These are phyloP conservation scores for Miamiensis avidus DNA, from an alignment of 169 alveolate genomes.

Conservation along the genomic window DNA sequence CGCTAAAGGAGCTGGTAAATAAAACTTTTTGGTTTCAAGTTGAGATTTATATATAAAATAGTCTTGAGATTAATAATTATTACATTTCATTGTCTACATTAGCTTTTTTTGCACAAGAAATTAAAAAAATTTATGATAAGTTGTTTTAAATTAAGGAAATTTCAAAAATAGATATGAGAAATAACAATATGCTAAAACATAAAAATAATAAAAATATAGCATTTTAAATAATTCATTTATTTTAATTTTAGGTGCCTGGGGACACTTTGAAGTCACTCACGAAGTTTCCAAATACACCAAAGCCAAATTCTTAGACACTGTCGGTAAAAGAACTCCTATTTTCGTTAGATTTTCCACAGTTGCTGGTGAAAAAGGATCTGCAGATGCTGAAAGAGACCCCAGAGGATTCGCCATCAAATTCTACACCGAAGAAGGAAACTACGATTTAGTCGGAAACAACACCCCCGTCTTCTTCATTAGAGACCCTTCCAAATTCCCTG, in stretches of 20 bases:
- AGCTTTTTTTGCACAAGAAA: no score
- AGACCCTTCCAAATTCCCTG: constrained; percentile 86
- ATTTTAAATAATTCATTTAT: not conserved
- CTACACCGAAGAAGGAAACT: constrained; percentile 88
- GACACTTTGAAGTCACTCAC: constrained; percentile 80
- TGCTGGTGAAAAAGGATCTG: constrained; percentile 80
- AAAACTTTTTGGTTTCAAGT: no score
- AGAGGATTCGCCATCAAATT: constrained; percentile 84
- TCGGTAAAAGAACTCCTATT: constrained; percentile 81
- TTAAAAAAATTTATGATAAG: no score
- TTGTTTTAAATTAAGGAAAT: no score
- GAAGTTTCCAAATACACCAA: constrained; percentile 79
- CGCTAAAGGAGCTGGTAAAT: constrained; percentile 85
- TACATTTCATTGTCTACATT: no score
- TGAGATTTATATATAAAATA: no score
- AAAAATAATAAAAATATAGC: no score
- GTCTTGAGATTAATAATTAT: no score
- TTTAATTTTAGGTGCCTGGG: constrained; percentile 63
- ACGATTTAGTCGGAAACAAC: constrained; percentile 84
- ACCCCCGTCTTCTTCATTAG: constrained; percentile 84
- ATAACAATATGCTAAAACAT: not conserved
- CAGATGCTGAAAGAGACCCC: constrained; percentile 85
- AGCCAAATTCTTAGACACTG: constrained; percentile 70
- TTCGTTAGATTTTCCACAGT: constrained; percentile 83
- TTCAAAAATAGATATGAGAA: not conserved